These are phyloP conservation scores for Cyberlindnera bimundalis DNA, from an alignment of 805 yeast genomes.

Conservation along the genomic window DNA sequence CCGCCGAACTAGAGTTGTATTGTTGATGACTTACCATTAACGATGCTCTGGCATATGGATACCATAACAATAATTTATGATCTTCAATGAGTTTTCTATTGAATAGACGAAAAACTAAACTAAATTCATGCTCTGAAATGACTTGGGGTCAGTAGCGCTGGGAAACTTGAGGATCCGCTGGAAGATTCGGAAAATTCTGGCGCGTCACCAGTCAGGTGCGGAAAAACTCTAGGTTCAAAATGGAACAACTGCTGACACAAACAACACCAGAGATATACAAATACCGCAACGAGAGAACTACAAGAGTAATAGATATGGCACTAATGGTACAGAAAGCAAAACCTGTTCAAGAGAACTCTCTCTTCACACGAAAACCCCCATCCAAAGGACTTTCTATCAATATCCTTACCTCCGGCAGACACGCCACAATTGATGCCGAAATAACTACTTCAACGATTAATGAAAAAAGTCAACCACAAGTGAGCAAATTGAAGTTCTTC, in stretches of 20 bases:
- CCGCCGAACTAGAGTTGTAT: too few species aligned
- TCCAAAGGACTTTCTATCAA: slow-evolving; percentile 4
- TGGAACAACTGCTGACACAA: not conserved
- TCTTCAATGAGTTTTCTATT: too few species aligned
- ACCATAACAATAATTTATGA: too few species aligned
- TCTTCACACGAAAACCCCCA: not conserved
- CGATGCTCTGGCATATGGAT: too few species aligned
- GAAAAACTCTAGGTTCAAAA: not conserved
- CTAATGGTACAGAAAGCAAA: not conserved
- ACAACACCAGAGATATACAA: not conserved
- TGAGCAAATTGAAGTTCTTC: slow-evolving; percentile 53
- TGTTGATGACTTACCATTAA: too few species aligned
- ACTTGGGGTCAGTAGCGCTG: too few species aligned
- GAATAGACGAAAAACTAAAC: too few species aligned
- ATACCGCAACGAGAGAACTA: too few species aligned
- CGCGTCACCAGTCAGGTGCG: not conserved
- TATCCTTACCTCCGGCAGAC: not conserved
- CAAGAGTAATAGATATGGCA: too few species aligned
- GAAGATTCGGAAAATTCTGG: not conserved
- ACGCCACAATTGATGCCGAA: slow-evolving; percentile 1
- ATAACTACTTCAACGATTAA: slow-evolving; percentile 1
- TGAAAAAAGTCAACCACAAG: slow-evolving; percentile 1
- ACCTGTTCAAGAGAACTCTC: not conserved
- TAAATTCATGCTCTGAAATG: too few species aligned
- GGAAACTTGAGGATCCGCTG: too few species aligned